Evolutionary conservation across 176 grass and related monocot genomes (phyloP), one percentile per base, ranked within the genome.

Genomic region (Rhynchospora breviuscula): DNA sequence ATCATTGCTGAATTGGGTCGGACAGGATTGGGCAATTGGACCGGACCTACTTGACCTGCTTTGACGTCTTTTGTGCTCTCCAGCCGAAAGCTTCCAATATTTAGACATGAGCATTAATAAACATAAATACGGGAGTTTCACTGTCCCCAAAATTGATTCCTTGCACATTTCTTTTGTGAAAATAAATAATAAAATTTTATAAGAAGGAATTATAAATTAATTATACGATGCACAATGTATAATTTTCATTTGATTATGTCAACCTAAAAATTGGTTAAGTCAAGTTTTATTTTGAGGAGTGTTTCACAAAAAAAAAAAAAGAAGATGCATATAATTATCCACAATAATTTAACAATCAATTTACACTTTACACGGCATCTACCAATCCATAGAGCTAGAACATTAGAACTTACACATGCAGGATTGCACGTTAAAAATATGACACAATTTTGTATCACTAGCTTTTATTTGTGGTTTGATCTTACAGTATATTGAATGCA

Each of bases 71-170:
- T 26, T 25, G 22, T 1, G 35, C 18, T 44, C 77, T 80, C 54
- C 22, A 80, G 77, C 77, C 56, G 26, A 43, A 80, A 60, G 52
- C 56, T 44, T 62, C 78, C 15, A 58, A 80, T 61, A 80, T 59
- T 54, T 51, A 53, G 22, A 76, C 70, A 52, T 25, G 10, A 52
- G 4, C 18, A 73, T 73, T 65, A 31, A 65, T 10, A 65, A 31
- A 33, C 69, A 73, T 22, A 13, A 51, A 73, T 49, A 73, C 69
- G 19, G 45, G 49, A 18, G 17, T 73, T 51, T 49, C 7, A n/a
- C 44, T 48, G 68, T 72, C 43, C 44, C 43, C 43, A 22, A 72
- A 22, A 62, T 62, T 62, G 59, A 62, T 62, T 61, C n/a, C 19
- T 61, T n/a, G 18, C n/a, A 61, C 54, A 58, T 17, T 15, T 58